Evolutionary conservation across 495 filamentous ascomycete species (phyloP), one percentile per base, ranked within the genome.

Genomic region (Aspergillus ostianus): DNA sequence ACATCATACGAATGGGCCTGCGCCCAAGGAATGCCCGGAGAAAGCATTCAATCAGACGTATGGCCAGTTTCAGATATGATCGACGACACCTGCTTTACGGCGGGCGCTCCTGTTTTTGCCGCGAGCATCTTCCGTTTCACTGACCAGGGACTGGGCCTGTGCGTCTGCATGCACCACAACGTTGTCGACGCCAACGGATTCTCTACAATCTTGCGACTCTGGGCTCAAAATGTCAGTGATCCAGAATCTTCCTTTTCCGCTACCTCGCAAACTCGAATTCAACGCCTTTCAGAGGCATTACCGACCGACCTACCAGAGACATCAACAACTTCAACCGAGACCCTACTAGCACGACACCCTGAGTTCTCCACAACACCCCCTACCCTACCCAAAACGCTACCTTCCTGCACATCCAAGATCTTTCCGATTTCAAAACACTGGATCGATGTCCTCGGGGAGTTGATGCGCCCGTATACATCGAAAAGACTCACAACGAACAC

Each of bases 391-490:
- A 17, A 32, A 4, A 13, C 46, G 2, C 48, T 52, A 17, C 17
- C 57, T 0, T 15, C 29, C 17, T 64, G 57, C 47, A 60, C 47
- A n/a, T 64, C 61, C 3, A 56, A 60, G 23, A 3, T 60, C 17
- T 60, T 60, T 29, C 18, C 26, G 1, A 53, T 64, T 19, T 36
- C 57, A 0, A 53, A 47, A 3, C 49, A 47, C 29, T 55, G 52
- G 51, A 56, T 60, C 36, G 27, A 36, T 19, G 19, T 45, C 27
- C 57, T 59, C 0, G 52, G 59, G 26, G 26, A 51, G 3, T 21
- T 56, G 15, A 13, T 53, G 8, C 75, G 57, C 69, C 80, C 57
- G 78, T 76, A 54, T 70, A 55, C 47, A 3, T 15, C 45, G 2
- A 8, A 26, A 17, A 2, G 36, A 36, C 62, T 15, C 12, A 58